Percentiles rank a stretch among this genome's conserved stretches.
Evolutionary conservation across 495 filamentous ascomycete genomes (phyloP).

Genomic region (Darksidea phi): DNA sequence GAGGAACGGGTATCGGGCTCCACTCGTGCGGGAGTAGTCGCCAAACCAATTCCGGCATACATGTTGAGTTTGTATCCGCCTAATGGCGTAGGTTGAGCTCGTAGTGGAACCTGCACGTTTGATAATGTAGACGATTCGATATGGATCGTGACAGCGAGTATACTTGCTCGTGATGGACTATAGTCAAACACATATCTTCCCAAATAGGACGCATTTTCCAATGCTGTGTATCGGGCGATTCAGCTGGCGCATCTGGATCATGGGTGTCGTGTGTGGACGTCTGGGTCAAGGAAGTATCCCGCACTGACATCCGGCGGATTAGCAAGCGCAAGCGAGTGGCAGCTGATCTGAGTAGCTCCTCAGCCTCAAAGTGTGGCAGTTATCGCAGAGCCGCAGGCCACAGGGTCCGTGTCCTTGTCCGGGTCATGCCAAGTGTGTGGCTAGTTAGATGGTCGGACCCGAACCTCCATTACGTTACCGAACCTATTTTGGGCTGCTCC

Average conservation of each 20-base stretch:
- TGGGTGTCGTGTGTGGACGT: background rate
- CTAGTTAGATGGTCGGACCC: too few relatives aligned
- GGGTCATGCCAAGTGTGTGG: too few relatives aligned
- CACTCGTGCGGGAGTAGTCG: too few relatives aligned
- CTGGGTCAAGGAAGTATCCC: background rate
- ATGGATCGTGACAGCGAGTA: background rate
- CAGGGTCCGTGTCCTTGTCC: too few relatives aligned
- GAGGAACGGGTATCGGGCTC: too few relatives aligned
- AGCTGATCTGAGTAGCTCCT: background rate
- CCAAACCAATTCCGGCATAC: too few relatives aligned
- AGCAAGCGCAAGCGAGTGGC: background rate
- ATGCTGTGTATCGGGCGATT: background rate
- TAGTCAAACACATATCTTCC: background rate
- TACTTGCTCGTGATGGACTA: background rate
- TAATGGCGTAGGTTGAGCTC: too few relatives aligned
- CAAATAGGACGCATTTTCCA: background rate
- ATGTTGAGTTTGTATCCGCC: too few relatives aligned
- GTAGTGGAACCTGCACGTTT: too few relatives aligned
- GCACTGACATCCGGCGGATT: constrained; percentile 1
- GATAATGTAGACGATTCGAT: too few relatives aligned
- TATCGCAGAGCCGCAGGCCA: background rate
- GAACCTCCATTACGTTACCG: too few relatives aligned
- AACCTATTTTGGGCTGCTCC: too few relatives aligned
- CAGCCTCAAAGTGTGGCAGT: constrained; percentile 8
- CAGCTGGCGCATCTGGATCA: background rate